These are phyloP conservation scores for Heterobasidion irregulare DNA, from an alignment of 1,284 basidiomycete species.

Conservation along the genomic window DNA sequence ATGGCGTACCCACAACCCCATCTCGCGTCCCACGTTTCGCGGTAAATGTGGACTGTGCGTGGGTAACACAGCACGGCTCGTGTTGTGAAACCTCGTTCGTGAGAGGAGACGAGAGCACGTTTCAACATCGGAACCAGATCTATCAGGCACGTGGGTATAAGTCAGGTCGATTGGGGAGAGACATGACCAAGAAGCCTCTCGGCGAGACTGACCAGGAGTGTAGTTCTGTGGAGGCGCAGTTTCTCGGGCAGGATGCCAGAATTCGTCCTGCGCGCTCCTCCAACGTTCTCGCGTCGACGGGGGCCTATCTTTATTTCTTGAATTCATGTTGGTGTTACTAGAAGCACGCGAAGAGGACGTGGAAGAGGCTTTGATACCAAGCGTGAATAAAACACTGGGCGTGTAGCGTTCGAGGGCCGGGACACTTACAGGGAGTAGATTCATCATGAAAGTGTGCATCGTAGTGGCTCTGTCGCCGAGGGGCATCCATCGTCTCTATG, in stretches of 20 bases:
- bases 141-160: conserved; percentile 18
- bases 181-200: not conserved
- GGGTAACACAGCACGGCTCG: conserved; percentile 63
- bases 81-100: conserved; percentile 40
- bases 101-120: conserved; percentile 42
- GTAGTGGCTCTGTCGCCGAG: conserved; percentile 9
- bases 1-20: conserved; percentile 69
- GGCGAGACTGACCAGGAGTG: conserved; percentile 47
- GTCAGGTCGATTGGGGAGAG: conserved; percentile 3
- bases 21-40: conserved; percentile 46
- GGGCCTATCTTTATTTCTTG: not conserved
- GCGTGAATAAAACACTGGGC: not conserved
- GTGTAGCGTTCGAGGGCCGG: not conserved
- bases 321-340: not conserved
- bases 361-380: not conserved
- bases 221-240: conserved; percentile 56
- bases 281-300: not conserved
- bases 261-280: conserved; percentile 32
- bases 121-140: conserved; percentile 64
- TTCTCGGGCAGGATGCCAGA: conserved; percentile 50
- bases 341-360: not conserved
- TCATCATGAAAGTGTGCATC: not conserved
- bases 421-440: not conserved
- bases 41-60: conserved; percentile 49
- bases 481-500: conserved; percentile 26